A percentile compares a stretch with the other conserved stretches of the same genome.
phyloP scores from a whole-genome alignment of 2,329 filamentous ascomycete species.

The Penicillium sumatraense region DNA sequence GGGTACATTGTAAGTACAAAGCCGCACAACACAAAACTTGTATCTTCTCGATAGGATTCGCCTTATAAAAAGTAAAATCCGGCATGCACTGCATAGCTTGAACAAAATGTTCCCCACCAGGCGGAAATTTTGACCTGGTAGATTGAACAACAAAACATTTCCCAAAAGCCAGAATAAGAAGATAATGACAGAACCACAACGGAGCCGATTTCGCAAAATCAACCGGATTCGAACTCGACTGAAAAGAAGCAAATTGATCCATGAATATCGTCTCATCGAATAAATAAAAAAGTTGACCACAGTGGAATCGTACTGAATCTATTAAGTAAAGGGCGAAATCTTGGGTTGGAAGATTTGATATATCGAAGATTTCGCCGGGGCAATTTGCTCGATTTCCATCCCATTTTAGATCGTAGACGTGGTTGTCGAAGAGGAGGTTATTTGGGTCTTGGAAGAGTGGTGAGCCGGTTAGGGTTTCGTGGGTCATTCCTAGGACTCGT shows the following conservation, averaged over 20 bases:
- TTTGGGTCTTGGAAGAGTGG: neutral
- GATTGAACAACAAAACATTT: constrained; percentile 53
- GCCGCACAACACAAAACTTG: constrained; percentile 58
- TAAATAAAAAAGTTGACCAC: constrained; percentile 56
- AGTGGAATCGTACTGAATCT: constrained; percentile 60
- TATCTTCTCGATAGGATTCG: constrained; percentile 48
- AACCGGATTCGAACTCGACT: constrained; percentile 36
- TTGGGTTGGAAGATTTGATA: constrained; percentile 48
- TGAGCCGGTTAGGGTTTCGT: constrained; percentile 48
- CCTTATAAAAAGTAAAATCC: constrained; percentile 44
- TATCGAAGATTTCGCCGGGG: constrained; percentile 23
- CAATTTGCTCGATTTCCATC: constrained; percentile 38
- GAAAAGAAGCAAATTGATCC: constrained; percentile 21
- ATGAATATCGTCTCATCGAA: constrained; percentile 59
- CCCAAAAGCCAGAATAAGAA: constrained; percentile 58
- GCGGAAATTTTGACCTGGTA: constrained; percentile 38
- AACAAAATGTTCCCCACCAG: constrained; percentile 52
- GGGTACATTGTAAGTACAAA: constrained; percentile 55
- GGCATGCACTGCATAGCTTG: constrained; percentile 50
- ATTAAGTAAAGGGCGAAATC: constrained; percentile 57
- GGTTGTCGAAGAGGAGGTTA: constrained; percentile 49
- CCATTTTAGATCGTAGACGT: constrained; percentile 55
- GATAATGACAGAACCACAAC: constrained; percentile 58
- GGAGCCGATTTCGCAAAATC: constrained; percentile 25
- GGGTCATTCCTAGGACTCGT: constrained; percentile 53